Conservation (phyloP, 163 green algal species). For the Chlorella variabilis region DNA sequence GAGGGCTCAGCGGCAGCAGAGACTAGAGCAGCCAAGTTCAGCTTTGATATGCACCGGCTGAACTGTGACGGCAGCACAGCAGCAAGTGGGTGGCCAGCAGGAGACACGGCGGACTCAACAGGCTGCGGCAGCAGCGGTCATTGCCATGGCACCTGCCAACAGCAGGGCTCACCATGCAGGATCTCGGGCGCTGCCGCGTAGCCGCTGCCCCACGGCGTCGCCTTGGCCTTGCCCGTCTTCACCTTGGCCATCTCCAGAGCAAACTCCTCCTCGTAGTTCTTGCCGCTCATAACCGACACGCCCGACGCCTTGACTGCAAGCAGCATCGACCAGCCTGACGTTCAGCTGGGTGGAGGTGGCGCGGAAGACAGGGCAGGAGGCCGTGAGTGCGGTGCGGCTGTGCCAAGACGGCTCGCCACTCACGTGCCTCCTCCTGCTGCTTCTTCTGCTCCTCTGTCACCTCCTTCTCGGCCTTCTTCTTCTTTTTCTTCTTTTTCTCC, state of each 20-base stretch:
- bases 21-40: too few relatives aligned
- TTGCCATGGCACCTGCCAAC: too few relatives aligned
- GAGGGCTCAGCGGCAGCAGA: too few relatives aligned
- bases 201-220: constrained; percentile 69
- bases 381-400: too few relatives aligned
- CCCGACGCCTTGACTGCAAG: constrained; percentile 36
- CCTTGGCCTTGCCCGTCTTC: constrained; percentile 67
- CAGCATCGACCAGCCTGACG: neutral
- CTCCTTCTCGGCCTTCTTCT: constrained; percentile 37
- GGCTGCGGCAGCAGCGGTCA: too few relatives aligned
- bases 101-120: too few relatives aligned
- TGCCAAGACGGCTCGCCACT: too few relatives aligned
- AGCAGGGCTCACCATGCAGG: constrained; percentile 50
- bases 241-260: constrained; percentile 65
- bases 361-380: neutral
- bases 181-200: constrained; percentile 53
- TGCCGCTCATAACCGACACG: constrained; percentile 61
- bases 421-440: constrained; percentile 25
- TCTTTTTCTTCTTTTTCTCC: constrained; percentile 49
- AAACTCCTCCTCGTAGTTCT: constrained; percentile 81
- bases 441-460: constrained; percentile 31
- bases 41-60: too few relatives aligned
- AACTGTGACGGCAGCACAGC: neutral
- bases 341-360: neutral
- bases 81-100: too few relatives aligned